Conservation (phyloP, 805 yeast genomes). For the Wickerhamiella lipophila region DNA sequence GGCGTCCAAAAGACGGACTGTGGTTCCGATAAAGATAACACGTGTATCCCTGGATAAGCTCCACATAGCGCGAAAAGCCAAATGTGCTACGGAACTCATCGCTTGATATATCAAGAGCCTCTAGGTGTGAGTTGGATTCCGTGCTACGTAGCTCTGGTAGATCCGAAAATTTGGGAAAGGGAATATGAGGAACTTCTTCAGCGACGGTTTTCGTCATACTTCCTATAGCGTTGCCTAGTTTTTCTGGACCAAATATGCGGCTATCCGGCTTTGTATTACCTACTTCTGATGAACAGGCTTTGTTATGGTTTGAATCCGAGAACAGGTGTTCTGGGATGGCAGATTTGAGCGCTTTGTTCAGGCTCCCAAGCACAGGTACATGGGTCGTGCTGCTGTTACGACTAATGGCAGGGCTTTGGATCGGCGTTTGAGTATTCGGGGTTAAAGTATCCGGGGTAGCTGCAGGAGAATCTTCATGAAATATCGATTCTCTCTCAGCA, state of each 20-base stretch:
- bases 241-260: not conserved
- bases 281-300: not conserved
- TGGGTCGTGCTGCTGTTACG: slow-evolving; percentile 1
- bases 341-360: slow-evolving; percentile 1
- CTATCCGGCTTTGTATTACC: not conserved
- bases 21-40: slow-evolving; percentile 39
- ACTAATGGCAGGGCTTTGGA: slow-evolving; percentile 1
- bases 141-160: slow-evolving; percentile 1
- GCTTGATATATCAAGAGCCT: slow-evolving; percentile 37
- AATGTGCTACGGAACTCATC: slow-evolving; percentile 54
- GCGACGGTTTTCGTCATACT: not conserved
- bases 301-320: too few species aligned
- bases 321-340: not conserved
- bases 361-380: not conserved
- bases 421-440: not conserved
- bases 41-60: slow-evolving; percentile 49
- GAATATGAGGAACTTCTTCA: not conserved
- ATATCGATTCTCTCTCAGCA: not conserved
- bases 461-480: not conserved
- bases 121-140: slow-evolving; percentile 16
- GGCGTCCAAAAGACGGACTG: slow-evolving; percentile 70
- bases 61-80: slow-evolving; percentile 41
- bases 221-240: not conserved
- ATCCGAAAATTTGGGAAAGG: not conserved
- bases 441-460: not conserved